Base-by-base conservation (phyloP, 2,329 filamentous ascomycete genomes). In the Hymenoscyphus occultus region DNA sequence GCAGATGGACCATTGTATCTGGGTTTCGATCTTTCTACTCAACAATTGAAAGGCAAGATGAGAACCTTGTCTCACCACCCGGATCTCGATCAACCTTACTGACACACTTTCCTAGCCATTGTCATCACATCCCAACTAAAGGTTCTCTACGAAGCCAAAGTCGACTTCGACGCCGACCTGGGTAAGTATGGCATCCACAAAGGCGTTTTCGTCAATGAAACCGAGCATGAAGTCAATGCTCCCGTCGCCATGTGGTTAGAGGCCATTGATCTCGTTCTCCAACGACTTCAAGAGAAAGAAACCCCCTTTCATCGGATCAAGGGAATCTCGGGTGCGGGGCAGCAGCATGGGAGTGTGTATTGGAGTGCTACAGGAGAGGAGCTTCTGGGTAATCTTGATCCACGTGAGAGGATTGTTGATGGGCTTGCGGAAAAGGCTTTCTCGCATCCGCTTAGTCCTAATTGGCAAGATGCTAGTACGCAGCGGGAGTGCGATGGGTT, bases 381-480 rank as follows among this genome's bases (percentile, higher is more conserved):
- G 7, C 74, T 90, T 56, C 83, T 98, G 56, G 79, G 76, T 3
- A 79, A 73, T 13, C 79, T 98, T 56, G 82, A 91, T 70, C 75
- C 83, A 2, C 78, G 78, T 22, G 85, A 84, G 75, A 79, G 83
- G 0, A 80, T 98, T 58, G 83, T 90, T 60, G 87, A 90, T 66
- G 93, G 96, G 79, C 80, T 98, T 32, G 78, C 77, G 65, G 73
- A 77, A 32, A 79, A 80, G 10, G 90, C 90, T 0, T 91, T 98
- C 74, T 90, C 93, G 16, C 90, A 96, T 76, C 88, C 90, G 4
- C 93, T 88, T 79, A 93, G 92, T 70, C 95, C 95, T 7, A 99
- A 98, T 77, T 99, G 95, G 95, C 95, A 98, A 79, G 95, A 99
- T 77, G 90, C 93, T 67, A 97, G 93, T 79, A 98, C 95, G 1